Percentiles rank a stretch among this genome's conserved stretches.
Evolutionary conservation across 169 alveolate genomes (phyloP).

Genomic region (Eimeria nieschulzi): DNA sequence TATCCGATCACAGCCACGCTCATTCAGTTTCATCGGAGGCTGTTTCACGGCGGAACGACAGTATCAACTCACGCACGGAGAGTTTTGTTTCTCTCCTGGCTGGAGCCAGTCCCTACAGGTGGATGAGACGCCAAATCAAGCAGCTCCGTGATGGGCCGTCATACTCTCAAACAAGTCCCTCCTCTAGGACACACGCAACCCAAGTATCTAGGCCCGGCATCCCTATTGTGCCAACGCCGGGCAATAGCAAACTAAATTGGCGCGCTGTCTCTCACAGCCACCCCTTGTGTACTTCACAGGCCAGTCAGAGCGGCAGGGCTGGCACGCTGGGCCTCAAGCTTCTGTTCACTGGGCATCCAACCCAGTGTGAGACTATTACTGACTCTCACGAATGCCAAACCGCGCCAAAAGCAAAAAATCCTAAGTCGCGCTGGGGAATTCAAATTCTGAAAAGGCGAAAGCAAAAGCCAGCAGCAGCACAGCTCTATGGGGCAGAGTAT

Average conservation of each 20-base stretch:
- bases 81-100: neutral
- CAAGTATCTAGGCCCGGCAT: neutral
- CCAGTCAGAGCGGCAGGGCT: neutral
- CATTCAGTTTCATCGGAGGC: neutral
- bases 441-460: neutral
- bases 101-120: neutral
- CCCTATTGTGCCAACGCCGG: neutral
- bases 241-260: neutral
- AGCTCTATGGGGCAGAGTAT: conserved; percentile 20
- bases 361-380: neutral
- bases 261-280: neutral
- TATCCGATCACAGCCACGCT: neutral
- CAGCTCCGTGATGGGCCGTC: neutral
- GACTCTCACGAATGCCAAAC: neutral
- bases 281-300: neutral
- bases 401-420: neutral
- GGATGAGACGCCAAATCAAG: neutral
- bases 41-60: neutral
- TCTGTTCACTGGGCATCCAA: conserved; percentile 17
- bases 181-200: neutral
- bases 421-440: neutral
- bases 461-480: neutral
- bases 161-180: neutral
- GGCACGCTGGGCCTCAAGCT: conserved; percentile 5
- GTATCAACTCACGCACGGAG: neutral